Evolutionary conservation across 768 basidiomycete genomes (phyloP).

Genomic region (Crassisporium funariophilum): DNA sequence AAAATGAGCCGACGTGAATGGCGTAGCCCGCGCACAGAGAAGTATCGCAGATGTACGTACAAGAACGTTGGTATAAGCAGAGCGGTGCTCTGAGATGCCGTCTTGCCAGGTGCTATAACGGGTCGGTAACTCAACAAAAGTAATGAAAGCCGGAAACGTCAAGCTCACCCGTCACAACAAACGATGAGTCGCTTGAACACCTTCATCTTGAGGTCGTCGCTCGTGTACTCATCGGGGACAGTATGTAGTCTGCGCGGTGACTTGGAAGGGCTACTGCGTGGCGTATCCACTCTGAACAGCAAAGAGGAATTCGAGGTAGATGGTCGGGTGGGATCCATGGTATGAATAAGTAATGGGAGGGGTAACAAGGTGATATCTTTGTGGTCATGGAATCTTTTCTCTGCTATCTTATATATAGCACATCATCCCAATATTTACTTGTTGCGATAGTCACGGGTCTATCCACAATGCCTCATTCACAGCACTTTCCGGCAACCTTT

Average conservation of each 20-base stretch:
- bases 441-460: too few species aligned
- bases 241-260: conserved; percentile 36
- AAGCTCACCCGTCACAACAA: conserved; percentile 72
- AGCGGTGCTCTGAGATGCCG: conserved; percentile 47
- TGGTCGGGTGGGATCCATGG: too few species aligned
- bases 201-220: conserved; percentile 15
- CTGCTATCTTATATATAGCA: too few species aligned
- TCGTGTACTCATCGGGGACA: conserved; percentile 27
- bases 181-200: conserved; percentile 64
- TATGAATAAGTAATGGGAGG: too few species aligned
- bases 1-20: background rate
- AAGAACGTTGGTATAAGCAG: conserved; percentile 58
- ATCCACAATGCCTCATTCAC: too few species aligned
- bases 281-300: conserved; percentile 11
- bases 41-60: conserved; percentile 30
- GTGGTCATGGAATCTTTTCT: too few species aligned
- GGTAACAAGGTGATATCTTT: too few species aligned
- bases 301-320: too few species aligned
- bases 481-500: too few species aligned
- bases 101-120: conserved; percentile 73
- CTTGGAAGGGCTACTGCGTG: conserved; percentile 22
- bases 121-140: conserved; percentile 2
- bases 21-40: background rate
- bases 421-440: too few species aligned
- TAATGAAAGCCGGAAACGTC: background rate